A percentile compares a stretch with the other conserved stretches of the same genome.
These are phyloP conservation scores for Macaranga tanarius DNA, from an alignment of 441 rosid species.

Conservation along the genomic window DNA sequence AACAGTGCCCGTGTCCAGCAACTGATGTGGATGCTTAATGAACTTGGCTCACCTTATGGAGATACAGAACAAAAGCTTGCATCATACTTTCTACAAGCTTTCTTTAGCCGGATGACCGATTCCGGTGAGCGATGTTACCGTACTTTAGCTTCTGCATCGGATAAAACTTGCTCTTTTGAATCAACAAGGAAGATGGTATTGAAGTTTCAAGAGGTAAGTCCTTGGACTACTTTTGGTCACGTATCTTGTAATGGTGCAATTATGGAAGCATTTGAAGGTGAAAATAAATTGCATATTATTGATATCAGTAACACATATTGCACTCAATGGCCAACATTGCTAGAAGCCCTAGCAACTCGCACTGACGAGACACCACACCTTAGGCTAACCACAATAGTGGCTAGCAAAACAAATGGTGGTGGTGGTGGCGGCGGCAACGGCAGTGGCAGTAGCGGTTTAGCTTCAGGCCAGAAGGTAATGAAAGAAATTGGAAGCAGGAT, in stretches of 20 bases:
- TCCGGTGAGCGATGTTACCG: constrained; percentile 66
- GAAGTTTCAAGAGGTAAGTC: constrained; percentile 90
- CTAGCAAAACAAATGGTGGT: constrained; percentile 31
- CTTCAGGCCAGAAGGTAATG: constrained; percentile 59
- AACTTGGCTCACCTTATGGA: constrained; percentile 79
- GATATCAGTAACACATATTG: constrained; percentile 85
- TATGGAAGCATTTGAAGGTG: constrained; percentile 84
- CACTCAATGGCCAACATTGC: constrained; percentile 97
- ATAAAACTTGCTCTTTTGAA: constrained; percentile 70
- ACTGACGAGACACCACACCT: constrained; percentile 81
- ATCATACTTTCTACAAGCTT: constrained; percentile 83
- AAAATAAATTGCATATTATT: constrained; percentile 69
- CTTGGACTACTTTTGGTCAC: constrained; percentile 95
- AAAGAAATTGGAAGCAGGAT: constrained; percentile 80
- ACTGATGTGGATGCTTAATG: constrained; percentile 89
- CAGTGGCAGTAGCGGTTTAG: constrained; percentile 30
- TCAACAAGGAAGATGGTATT: constrained; percentile 72
- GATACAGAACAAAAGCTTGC: constrained; percentile 80
- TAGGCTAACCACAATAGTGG: constrained; percentile 66
- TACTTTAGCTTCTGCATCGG: constrained; percentile 55
- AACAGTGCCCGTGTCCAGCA: constrained; percentile 67
- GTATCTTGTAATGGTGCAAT: constrained; percentile 89
- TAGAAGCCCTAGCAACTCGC: constrained; percentile 89
- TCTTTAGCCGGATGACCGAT: constrained; percentile 78
- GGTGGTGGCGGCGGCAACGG: constrained; percentile 14